Evolutionary conservation across 306 rosid species (phyloP).

Genomic region (Cyclanthera cordifolia): DNA sequence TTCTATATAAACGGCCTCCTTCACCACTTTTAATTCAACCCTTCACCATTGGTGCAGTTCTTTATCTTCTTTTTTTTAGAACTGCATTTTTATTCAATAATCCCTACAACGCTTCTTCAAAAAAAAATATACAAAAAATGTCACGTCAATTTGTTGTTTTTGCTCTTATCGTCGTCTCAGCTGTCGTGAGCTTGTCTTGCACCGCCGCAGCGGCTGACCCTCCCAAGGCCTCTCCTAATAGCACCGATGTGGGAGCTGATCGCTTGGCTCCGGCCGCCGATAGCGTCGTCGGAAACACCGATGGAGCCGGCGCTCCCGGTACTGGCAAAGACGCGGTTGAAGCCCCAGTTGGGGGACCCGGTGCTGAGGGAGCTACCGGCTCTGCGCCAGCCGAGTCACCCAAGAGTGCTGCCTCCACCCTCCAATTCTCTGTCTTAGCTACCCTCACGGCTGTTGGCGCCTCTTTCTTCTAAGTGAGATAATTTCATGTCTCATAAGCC

Average conservation of each 20-base stretch:
- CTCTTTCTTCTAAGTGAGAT: constrained; percentile 16
- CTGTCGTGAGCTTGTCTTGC: constrained; percentile 18
- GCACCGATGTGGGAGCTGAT: background rate
- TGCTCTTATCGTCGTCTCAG: constrained; percentile 32
- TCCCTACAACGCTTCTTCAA: too few relatives aligned
- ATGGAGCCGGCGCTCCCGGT: background rate
- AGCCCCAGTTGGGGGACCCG: constrained; percentile 43
- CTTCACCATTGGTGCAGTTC: constrained; percentile 19
- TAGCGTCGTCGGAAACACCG: constrained; percentile 23
- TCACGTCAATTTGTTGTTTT: constrained; percentile 29
- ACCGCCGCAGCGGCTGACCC: constrained; percentile 6
- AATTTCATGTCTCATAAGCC: too few relatives aligned
- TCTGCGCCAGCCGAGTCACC: background rate
- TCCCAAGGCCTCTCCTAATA: background rate
- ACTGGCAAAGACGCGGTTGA: background rate
- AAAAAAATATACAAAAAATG: constrained; percentile 38
- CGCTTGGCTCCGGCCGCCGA: background rate
- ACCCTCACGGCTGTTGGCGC: constrained; percentile 20
- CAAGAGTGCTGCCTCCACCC: constrained; percentile 14
- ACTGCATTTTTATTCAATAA: background rate
- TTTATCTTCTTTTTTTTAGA: constrained; percentile 2
- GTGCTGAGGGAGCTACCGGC: background rate
- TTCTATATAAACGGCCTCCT: background rate
- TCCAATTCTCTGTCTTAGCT: constrained; percentile 17
- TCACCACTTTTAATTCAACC: background rate